Conservation (phyloP, 2,329 filamentous ascomycete species). For the Alternaria consortialis region DNA sequence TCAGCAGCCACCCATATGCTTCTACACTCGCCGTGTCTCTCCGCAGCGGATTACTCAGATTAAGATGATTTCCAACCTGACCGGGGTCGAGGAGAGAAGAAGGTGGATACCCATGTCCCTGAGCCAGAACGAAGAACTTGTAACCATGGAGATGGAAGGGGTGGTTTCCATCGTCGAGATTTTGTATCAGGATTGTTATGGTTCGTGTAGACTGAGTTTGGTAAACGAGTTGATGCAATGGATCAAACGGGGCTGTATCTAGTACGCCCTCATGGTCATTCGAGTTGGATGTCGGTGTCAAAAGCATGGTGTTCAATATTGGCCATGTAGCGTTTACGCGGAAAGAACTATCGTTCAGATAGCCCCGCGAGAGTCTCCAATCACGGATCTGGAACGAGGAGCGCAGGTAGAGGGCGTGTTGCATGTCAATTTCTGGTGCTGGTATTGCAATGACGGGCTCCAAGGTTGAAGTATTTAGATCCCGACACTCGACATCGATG, state of each 20-base stretch:
- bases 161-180: conserved; percentile 39
- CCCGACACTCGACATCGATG: conserved; percentile 61
- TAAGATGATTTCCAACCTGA: conserved; percentile 33
- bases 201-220: conserved; percentile 44
- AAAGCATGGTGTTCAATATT: conserved; percentile 62
- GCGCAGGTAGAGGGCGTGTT: conserved; percentile 61
- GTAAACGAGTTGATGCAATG: conserved; percentile 44
- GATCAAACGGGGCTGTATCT: conserved; percentile 21
- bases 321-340: conserved; percentile 60
- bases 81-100: conserved; percentile 65
- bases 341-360: conserved; percentile 66
- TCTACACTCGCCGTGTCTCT: conserved; percentile 73
- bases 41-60: conserved; percentile 59
- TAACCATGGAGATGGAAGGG: conserved; percentile 57
- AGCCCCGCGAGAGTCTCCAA: conserved; percentile 66
- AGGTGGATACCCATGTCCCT: conserved; percentile 51
- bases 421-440: conserved; percentile 60
- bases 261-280: conserved; percentile 2
- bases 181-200: conserved; percentile 46
- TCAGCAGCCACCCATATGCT: conserved; percentile 72
- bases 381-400: conserved; percentile 68
- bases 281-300: conserved; percentile 53
- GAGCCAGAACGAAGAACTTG: conserved; percentile 12
- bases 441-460: conserved; percentile 55
- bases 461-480: conserved; percentile 60